Evolutionary conservation across 1,139 yeast species (phyloP), one percentile per base, ranked within the genome.

Genomic region (Kluyveromyces sp.): DNA sequence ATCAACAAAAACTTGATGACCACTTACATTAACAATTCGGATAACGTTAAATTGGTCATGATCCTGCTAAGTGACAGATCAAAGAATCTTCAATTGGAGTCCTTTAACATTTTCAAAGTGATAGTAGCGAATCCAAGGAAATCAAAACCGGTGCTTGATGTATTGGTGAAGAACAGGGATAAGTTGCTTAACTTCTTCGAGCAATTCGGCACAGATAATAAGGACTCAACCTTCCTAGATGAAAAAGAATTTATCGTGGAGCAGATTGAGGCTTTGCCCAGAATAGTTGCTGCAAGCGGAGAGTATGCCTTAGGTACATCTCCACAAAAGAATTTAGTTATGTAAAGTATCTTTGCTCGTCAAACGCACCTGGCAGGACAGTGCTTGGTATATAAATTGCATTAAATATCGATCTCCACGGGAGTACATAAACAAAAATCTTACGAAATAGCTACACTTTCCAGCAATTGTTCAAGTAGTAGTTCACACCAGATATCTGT

Each of bases 101-200:
- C 95, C 3, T 92, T 92, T 60, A 92, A 92, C 55, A 83, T 92
- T 32, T 92, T 92, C 68, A 92, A 92, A 64, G 85, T 82, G 35
- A 87, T 92, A 65, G 89, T 88, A 30, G 98, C 96, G 6, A 92
- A 92, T 62, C 98, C 98, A 4, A 81, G 83, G 53, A 89, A 89
- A 63, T 74, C 88, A 1, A 87, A 81, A 58, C 78, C 83, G 9
- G 80, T 92, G 2, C 68, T 76, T 47, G 96, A 89, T 61, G 84
- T 92, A 18, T 69, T 92, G 52, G 77, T 80, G 36, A 88, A 88
- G 58, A 92, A 92, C 63, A 80, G 87, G 58, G 81, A 75, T 41
- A 85, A 85, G 58, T 74, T 92, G 49, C 65, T 89, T 37, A 71
- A 73, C 32, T 87, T 86, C 61, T 74, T 92, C 49, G 74, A 75